Evolutionary conservation across 495 filamentous ascomycete species (phyloP), one percentile per base, ranked within the genome.

Genomic region (Talaromyces adpressus): DNA sequence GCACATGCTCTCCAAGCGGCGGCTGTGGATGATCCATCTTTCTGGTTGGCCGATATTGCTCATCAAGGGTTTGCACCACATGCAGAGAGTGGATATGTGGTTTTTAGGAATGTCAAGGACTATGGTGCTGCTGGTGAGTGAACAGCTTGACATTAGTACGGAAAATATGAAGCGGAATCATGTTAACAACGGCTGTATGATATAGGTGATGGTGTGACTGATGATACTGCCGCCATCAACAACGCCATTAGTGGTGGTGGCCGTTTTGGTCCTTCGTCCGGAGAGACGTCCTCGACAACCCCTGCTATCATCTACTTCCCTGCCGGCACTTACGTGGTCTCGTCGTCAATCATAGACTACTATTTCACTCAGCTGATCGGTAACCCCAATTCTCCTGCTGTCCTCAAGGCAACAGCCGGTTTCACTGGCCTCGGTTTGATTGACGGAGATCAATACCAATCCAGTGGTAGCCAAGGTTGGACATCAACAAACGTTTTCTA

Each of bases 401-500:
- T 84, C 1, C 71, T 92, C 41, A 87, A 89, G 67, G 90, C 88
- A 7, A 82, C 83, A 29, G 25, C 85, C 36, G 77, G 76, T 60
- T 93, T 92, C 69, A 72, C 72, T 6, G 87, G 86, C 29, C 77
- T 88, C 62, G 86, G 83, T 3, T 65, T 91, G 65, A 84, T 93
- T 63, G 90, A 91, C 64, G 85, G 82, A n/a, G 83, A 90, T 69
- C 79, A 80, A 53, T 89, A 89, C 70, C 72, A 79, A 58, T 68
- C 62, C 49, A 67, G 67, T 39, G 73, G 71, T n/a, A 68, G 75
- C 11, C 72, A 77, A 34, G 78, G 75, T 23, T 90, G 81, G 75
- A 80, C 73, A 32, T 72, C 72, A 34, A 91, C 88, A 18, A 92
- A 89, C 65, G 84, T 90, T 27, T 94, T 94, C 75, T 92, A 82